Evolutionary conservation across 768 basidiomycete species (phyloP).

Genomic region (Panaeolus papilionaceus): DNA sequence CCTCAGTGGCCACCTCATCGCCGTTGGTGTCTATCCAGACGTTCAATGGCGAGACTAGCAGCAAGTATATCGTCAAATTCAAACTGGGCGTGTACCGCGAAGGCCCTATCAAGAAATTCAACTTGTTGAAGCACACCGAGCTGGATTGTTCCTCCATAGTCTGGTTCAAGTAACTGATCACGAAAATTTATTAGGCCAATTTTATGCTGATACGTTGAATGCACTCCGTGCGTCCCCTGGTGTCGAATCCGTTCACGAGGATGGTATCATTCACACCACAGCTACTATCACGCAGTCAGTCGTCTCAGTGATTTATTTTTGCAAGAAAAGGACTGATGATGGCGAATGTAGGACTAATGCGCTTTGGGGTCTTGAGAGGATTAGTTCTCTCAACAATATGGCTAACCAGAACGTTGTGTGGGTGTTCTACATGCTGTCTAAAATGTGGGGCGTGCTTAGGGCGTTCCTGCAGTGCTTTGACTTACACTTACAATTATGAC

Average conservation of each 20-base stretch:
- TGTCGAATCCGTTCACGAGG: conserved; percentile 33
- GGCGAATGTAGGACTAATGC: conserved; percentile 33
- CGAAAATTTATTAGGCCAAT: conserved; percentile 18
- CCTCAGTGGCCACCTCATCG: conserved; percentile 25
- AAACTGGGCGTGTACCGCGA: conserved; percentile 21
- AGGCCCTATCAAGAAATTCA: conserved; percentile 2
- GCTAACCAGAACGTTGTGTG: background rate
- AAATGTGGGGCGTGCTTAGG: conserved; percentile 22
- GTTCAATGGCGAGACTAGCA: conserved; percentile 23
- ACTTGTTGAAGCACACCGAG: conserved; percentile 24
- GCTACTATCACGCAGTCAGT: conserved; percentile 27
- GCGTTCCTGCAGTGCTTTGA: conserved; percentile 21
- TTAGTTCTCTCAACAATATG: conserved; percentile 26
- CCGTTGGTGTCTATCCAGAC: conserved; percentile 12
- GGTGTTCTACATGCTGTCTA: background rate
- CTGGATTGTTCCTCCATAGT: conserved; percentile 22
- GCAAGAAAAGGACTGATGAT: background rate
- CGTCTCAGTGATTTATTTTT: background rate
- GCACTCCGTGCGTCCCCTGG: conserved; percentile 29
- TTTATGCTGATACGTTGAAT: conserved; percentile 28
- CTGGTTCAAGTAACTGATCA: conserved; percentile 7
- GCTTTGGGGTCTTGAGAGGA: conserved; percentile 40
- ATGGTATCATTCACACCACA: conserved; percentile 33
- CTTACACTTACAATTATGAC: conserved; percentile 32
- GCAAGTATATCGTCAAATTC: conserved; percentile 29